Percentiles rank a stretch among this genome's conserved stretches.
Evolutionary conservation across 2,329 filamentous ascomycete genomes (phyloP).

Genomic region (Sclerotinia sclerotiorum): DNA sequence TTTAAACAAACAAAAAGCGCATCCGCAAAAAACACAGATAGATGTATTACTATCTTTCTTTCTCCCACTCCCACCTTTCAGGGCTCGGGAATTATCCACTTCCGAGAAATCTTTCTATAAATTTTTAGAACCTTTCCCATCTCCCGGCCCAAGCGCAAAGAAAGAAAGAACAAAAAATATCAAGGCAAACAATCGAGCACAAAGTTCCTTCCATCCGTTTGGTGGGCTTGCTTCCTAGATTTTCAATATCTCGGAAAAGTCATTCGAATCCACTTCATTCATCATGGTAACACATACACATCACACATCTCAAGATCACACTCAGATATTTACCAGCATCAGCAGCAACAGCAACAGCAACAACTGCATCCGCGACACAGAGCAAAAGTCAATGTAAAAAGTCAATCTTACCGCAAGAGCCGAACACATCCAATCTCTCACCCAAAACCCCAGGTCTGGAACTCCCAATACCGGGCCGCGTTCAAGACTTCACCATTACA

Average conservation of each 20-base stretch:
- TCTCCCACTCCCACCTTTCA: not conserved
- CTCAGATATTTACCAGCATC: not conserved
- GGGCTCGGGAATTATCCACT: not conserved
- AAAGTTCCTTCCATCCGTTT: not conserved
- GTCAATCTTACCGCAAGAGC: not conserved
- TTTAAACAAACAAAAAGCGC: not conserved
- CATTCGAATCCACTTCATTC: not conserved
- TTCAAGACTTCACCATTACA: not conserved
- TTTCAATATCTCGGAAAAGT: constrained; percentile 1
- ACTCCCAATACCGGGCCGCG: not conserved
- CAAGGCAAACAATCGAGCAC: not conserved
- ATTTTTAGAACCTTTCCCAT: not conserved
- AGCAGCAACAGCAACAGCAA: no score
- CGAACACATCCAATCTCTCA: not conserved
- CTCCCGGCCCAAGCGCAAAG: not conserved
- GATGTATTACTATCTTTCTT: not conserved
- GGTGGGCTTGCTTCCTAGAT: constrained; percentile 1
- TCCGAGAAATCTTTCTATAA: not conserved
- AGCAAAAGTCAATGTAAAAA: not conserved
- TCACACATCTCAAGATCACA: not conserved
- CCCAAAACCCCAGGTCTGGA: not conserved
- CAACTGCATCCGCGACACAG: not conserved
- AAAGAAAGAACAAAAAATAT: not conserved
- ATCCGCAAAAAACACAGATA: constrained; percentile 14
- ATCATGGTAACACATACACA: constrained; percentile 4